phyloP scores from a whole-genome alignment of 768 basidiomycete genomes.

The Coprinopsis sp. region DNA sequence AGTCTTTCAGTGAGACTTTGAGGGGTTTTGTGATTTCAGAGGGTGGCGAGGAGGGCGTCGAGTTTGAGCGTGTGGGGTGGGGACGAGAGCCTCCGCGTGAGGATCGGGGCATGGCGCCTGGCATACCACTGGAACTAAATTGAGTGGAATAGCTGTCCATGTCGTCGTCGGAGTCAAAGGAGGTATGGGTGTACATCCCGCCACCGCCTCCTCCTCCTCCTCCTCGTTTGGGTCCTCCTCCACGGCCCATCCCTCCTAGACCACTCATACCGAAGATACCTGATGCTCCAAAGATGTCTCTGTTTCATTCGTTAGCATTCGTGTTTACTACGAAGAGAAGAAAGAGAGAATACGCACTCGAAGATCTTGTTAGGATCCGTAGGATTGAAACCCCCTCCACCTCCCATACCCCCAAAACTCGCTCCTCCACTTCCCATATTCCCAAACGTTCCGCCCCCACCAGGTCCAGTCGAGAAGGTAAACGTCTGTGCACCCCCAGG shows the following conservation, averaged over 20 bases:
- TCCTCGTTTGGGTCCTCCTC: slow-evolving; percentile 19
- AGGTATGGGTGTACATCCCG: too few species aligned
- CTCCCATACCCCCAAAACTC: too few species aligned
- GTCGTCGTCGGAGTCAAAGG: slow-evolving; percentile 45
- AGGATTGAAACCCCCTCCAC: slow-evolving; percentile 60
- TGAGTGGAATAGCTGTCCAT: slow-evolving; percentile 33
- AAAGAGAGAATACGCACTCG: slow-evolving; percentile 50
- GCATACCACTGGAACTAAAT: slow-evolving; percentile 56
- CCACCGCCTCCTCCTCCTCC: too few species aligned
- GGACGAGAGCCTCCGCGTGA: slow-evolving; percentile 12
- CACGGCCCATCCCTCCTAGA: slow-evolving; percentile 33
- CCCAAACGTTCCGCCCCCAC: too few species aligned
- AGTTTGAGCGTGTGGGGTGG: slow-evolving; percentile 18
- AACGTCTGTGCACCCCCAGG: slow-evolving; percentile 48
- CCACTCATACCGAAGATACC: slow-evolving; percentile 34
- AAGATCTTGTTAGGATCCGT: slow-evolving; percentile 86
- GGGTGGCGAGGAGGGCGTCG: slow-evolving; percentile 27
- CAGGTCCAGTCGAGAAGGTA: slow-evolving; percentile 49
- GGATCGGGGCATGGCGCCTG: slow-evolving; percentile 44
- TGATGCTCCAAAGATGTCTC: slow-evolving; percentile 50
- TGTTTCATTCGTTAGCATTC: slow-evolving; percentile 22
- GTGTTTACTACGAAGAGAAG: too few species aligned
- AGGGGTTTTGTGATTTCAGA: slow-evolving; percentile 77
- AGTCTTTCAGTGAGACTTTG: slow-evolving; percentile 79
- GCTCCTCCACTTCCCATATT: too few species aligned